phyloP scores from a whole-genome alignment of 768 basidiomycete genomes.

The Leccinellum albellum region DNA sequence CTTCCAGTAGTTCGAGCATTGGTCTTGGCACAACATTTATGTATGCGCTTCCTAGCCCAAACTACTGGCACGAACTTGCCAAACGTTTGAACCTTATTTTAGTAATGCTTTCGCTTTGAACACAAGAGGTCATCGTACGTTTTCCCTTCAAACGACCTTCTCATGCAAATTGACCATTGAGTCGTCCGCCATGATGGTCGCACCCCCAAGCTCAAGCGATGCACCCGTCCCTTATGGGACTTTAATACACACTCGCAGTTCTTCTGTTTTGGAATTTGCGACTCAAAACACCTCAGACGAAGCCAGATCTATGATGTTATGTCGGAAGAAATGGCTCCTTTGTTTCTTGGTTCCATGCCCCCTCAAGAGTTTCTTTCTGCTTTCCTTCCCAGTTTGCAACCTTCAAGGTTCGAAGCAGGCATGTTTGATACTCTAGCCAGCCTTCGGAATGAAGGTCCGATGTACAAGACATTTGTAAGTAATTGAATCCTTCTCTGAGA shows the following conservation, averaged over 20 bases:
- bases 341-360: background rate
- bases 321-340: background rate
- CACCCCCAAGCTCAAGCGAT: background rate
- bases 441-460: background rate
- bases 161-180: too few species aligned
- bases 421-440: background rate
- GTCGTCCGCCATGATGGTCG: background rate
- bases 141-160: too few species aligned
- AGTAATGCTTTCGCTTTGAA: too few species aligned
- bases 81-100: too few species aligned
- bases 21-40: too few species aligned
- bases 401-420: background rate
- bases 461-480: background rate
- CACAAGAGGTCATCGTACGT: too few species aligned
- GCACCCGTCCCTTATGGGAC: background rate
- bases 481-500: background rate
- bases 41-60: too few species aligned
- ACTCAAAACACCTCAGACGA: background rate
- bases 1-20: too few species aligned
- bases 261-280: too few species aligned
- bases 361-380: background rate
- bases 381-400: background rate
- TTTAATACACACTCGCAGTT: background rate
- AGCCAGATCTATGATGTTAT: background rate
- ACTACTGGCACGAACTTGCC: too few species aligned